A percentile compares a stretch with the other conserved stretches of the same genome.
These are phyloP conservation scores for Papilionanthe hybrid DNA, from an alignment of 116 monocot genomes.

Conservation along the genomic window DNA sequence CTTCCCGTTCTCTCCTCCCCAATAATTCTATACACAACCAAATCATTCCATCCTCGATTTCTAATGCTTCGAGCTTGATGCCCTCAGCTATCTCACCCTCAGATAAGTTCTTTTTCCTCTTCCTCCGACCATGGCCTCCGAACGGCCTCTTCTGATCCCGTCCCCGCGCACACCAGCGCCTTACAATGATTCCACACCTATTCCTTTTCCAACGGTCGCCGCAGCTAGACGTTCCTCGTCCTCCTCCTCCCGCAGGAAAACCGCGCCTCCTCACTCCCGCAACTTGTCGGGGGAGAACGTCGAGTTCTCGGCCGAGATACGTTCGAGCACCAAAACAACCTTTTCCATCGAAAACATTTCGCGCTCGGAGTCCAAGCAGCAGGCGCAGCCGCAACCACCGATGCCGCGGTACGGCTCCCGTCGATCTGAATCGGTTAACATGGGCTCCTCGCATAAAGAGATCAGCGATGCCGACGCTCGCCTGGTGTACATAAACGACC, in stretches of 20 bases:
- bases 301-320: conserved; percentile 11
- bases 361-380: conserved; percentile 5
- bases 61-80: background rate
- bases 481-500: conserved; percentile 52
- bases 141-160: conserved; percentile 31
- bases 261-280: background rate
- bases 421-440: conserved; percentile 39
- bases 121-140: conserved; percentile 18
- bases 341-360: conserved; percentile 2
- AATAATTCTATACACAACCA: background rate
- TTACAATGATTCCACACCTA: background rate
- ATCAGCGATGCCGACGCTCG: conserved; percentile 71
- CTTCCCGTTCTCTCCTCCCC: background rate
- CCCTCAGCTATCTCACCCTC: background rate
- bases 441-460: conserved; percentile 53
- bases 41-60: background rate
- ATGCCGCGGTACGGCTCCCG: conserved; percentile 7
- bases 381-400: background rate
- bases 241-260: conserved; percentile 8
- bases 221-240: background rate
- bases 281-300: background rate
- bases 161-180: background rate
- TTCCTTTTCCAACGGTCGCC: background rate
- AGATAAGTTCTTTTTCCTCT: background rate
- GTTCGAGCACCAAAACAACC: conserved; percentile 12